Evolutionary conservation across 2,329 filamentous ascomycete genomes (phyloP), one percentile per base, ranked within the genome.

Genomic region (Arthrinium puccinioides): DNA sequence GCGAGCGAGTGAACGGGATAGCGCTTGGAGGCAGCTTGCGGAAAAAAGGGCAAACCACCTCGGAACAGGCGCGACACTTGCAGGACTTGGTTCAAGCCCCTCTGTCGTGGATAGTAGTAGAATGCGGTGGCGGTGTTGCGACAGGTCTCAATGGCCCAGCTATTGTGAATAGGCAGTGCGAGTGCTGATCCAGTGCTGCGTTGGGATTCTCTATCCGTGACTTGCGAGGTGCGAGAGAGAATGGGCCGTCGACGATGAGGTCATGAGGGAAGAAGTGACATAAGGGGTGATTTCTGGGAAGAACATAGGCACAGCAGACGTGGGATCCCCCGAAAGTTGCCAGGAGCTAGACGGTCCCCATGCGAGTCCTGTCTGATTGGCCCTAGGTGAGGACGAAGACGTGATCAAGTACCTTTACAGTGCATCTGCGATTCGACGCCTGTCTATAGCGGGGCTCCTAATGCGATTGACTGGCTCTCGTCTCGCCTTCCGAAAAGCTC

Each of bases 221-320:
- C 42, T 41, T 21, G 40, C 38, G 44, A 41, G 40, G 43, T 42
- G 47, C 44, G 44, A 41, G 37, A 42, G 42, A 51, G 49, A 53
- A 48, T 56, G 51, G 49, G 49, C 49, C 19, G 38, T n/a, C n/a
- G n/a, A 50, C 55, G 55, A 59, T 59, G 55, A 59, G 55, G 55
- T 59, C 55, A 59, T 59, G 55, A 59, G 54, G 48, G 50, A 57
- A 57, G 54, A 59, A 59, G 55, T 59, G 55, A 59, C 55, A 59
- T 59, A 59, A 59, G 54, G 54, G 55, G 48, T 56, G 54, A 52
- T 55, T 56, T 55, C 53, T 52, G 51, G 53, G 46, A 49, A 51
- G 53, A 46, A 53, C 49, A 46, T 50, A 55, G 48, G 51, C 54
- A 59, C 55, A 56, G 54, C 54, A 57, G 54, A 56, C 54, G 49